phyloP scores from a whole-genome alignment of 179 eudicot species.

The Silene noctiflora region DNA sequence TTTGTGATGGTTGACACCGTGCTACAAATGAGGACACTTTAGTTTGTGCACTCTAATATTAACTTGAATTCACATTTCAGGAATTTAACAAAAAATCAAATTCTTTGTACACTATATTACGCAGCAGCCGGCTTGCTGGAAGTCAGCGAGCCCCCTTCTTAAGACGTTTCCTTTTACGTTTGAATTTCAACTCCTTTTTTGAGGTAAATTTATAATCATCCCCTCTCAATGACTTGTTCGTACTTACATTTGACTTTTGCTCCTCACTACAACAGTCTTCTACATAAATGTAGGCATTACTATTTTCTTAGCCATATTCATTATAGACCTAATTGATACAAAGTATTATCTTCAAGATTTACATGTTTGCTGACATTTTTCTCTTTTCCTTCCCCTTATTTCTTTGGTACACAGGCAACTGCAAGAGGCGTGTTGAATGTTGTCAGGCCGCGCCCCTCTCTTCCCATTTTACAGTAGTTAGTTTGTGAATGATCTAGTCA shows the following conservation, averaged over 20 bases:
- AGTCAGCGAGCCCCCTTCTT: slow-evolving; percentile 96
- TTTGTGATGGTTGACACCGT: neutral
- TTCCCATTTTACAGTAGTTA: slow-evolving; percentile 45
- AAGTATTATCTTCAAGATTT: neutral
- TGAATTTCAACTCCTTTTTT: slow-evolving; percentile 90
- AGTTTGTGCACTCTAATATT: slow-evolving; percentile 3
- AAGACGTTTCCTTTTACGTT: slow-evolving; percentile 92
- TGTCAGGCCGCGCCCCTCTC: slow-evolving; percentile 77
- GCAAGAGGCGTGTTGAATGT: slow-evolving; percentile 91
- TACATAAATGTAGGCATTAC: neutral
- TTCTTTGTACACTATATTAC: slow-evolving; percentile 88
- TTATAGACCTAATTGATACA: neutral
- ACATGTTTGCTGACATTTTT: neutral
- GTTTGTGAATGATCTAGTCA: slow-evolving; percentile 20
- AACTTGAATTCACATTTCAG: slow-evolving; percentile 37
- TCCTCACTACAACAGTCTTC: neutral
- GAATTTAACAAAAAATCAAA: slow-evolving; percentile 95
- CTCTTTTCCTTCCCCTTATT: neutral
- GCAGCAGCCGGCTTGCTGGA: slow-evolving; percentile 97
- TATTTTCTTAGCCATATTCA: neutral
- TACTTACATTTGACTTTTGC: neutral
- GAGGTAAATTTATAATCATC: slow-evolving; percentile 53
- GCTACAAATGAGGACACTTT: neutral
- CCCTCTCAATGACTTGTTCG: neutral
- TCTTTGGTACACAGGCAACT: slow-evolving; percentile 55